A percentile compares a stretch with the other conserved stretches of the same genome.
phyloP scores from a whole-genome alignment of 179 eudicot genomes.

The Carnegiea gigantea region DNA sequence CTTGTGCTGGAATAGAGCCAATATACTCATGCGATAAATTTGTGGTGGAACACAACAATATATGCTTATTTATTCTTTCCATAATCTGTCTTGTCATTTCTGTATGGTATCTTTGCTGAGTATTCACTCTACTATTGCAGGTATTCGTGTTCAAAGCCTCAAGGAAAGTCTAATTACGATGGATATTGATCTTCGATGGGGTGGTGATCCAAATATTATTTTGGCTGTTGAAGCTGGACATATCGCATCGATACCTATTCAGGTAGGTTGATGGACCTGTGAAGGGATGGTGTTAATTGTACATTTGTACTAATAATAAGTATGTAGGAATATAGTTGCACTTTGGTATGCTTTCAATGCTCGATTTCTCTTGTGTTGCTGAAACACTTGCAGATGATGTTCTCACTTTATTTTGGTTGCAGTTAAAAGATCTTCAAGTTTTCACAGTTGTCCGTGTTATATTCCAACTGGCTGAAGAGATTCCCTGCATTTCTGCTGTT shows the following conservation, averaged over 20 bases:
- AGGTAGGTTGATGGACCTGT: constrained; percentile 46
- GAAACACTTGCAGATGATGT: constrained; percentile 4
- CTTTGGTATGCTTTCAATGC: not conserved
- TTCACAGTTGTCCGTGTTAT: constrained; percentile 91
- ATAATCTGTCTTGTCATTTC: not conserved
- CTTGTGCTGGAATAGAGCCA: not conserved
- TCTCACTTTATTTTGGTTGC: constrained; percentile 29
- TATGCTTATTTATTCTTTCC: not conserved
- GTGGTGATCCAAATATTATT: constrained; percentile 87
- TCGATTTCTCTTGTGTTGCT: not conserved
- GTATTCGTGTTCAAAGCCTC: constrained; percentile 95
- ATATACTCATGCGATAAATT: not conserved
- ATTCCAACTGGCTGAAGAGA: constrained; percentile 89
- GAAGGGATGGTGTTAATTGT: not conserved
- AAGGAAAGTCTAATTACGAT: constrained; percentile 84
- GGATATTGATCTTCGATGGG: constrained; percentile 97
- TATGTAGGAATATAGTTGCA: not conserved
- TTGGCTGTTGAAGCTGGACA: constrained; percentile 79
- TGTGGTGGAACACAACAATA: not conserved
- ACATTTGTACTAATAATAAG: not conserved
- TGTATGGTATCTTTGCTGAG: not conserved
- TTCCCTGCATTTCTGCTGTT: constrained; percentile 97
- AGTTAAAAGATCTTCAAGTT: constrained; percentile 94
- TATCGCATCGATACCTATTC: constrained; percentile 91
- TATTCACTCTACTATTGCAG: constrained; percentile 42